Conservation (phyloP, 306 rosid species). For the Castanea sativa region DNA sequence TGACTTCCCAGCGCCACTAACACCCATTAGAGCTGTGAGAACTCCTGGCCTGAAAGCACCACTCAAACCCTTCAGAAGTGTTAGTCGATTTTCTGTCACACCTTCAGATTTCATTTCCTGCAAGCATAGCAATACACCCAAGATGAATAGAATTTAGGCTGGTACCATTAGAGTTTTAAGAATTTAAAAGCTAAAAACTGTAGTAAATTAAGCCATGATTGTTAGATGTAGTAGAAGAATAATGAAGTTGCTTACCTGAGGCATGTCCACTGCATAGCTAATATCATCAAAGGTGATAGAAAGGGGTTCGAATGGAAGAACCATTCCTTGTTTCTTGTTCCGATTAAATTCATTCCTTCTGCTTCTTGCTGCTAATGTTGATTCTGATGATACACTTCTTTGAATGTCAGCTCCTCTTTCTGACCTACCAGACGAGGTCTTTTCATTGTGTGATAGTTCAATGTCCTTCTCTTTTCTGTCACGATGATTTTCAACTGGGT, state of each 20-base stretch:
- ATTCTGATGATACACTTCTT: conserved; percentile 1
- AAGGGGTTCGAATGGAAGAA: conserved; percentile 82
- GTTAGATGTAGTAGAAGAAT: too few relatives aligned
- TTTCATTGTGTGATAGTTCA: too few relatives aligned
- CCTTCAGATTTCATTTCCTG: conserved; percentile 50
- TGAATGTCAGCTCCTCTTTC: conserved; percentile 14
- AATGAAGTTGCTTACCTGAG: conserved; percentile 31
- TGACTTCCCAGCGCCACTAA: conserved; percentile 88
- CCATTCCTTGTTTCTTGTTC: conserved; percentile 55
- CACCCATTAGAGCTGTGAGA: conserved; percentile 85
- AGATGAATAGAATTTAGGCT: too few relatives aligned
- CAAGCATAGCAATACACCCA: not conserved
- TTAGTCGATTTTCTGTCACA: conserved; percentile 31
- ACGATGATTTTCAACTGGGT: too few relatives aligned
- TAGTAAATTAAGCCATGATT: too few relatives aligned
- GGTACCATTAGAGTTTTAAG: too few relatives aligned
- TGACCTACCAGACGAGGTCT: too few relatives aligned
- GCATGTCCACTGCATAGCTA: conserved; percentile 80
- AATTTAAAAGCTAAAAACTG: too few relatives aligned
- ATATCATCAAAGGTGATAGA: conserved; percentile 77
- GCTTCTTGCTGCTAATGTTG: conserved; percentile 8
- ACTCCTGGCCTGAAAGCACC: conserved; percentile 90
- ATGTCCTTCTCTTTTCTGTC: conserved; percentile 5
- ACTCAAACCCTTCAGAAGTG: conserved; percentile 71
- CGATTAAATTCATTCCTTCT: conserved; percentile 2